Conservation (phyloP, 192 early-diverging fungal species). For the Coemansia sp. region DNA sequence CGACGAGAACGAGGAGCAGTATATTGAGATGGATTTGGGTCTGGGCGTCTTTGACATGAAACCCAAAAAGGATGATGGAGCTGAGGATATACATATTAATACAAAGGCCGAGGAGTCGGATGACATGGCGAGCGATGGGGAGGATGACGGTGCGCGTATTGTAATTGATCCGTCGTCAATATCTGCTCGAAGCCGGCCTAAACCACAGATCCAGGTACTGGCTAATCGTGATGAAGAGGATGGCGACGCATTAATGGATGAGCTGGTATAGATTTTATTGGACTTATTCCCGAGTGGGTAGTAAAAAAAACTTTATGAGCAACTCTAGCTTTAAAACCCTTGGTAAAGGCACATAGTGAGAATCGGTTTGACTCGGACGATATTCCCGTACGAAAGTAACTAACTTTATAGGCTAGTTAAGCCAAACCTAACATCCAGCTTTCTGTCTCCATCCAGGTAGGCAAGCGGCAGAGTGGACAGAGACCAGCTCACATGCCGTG, state of each 20-base stretch:
- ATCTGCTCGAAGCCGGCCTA: constrained; percentile 14
- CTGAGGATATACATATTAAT: constrained; percentile 27
- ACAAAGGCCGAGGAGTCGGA: background rate
- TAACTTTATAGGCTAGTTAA: too few relatives aligned
- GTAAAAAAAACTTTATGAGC: too few relatives aligned
- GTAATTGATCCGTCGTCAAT: constrained; percentile 21
- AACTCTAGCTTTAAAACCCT: too few relatives aligned
- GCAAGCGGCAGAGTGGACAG: too few relatives aligned
- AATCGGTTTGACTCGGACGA: background rate
- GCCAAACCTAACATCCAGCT: too few relatives aligned
- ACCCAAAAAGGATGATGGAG: constrained; percentile 23
- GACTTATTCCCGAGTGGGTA: too few relatives aligned
- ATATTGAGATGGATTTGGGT: constrained; percentile 56
- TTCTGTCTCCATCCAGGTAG: too few relatives aligned
- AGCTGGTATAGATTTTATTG: background rate
- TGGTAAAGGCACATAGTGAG: background rate
- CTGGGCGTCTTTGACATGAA: constrained; percentile 57
- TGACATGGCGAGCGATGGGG: constrained; percentile 9
- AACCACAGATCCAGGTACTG: constrained; percentile 24
- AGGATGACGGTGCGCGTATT: constrained; percentile 6
- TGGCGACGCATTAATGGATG: background rate
- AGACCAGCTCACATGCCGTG: too few relatives aligned
- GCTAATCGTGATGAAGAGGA: background rate
- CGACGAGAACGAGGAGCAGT: constrained; percentile 30
- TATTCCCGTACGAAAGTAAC: too few relatives aligned